Conservation (phyloP, 345 rosid species). For the Citrus hindsii region DNA sequence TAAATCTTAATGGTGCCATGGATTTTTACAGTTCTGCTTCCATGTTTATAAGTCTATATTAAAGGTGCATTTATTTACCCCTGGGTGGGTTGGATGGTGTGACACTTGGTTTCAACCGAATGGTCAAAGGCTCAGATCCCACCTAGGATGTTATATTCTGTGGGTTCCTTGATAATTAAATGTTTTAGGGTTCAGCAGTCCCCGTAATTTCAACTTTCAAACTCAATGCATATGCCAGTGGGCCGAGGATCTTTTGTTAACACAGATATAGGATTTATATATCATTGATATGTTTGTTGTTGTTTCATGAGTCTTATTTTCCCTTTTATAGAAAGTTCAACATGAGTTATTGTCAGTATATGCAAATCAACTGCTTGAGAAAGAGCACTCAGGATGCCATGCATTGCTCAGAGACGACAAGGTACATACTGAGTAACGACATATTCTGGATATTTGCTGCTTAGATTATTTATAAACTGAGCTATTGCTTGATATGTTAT, state of each 20-base stretch:
- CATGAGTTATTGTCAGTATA: slow-evolving; percentile 40
- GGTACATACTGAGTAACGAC: slow-evolving; percentile 29
- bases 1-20: neutral
- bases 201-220: neutral
- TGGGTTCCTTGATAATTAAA: neutral
- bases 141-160: neutral
- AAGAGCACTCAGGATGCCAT: slow-evolving; percentile 58
- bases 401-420: slow-evolving; percentile 75
- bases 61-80: neutral
- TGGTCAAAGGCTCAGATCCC: neutral
- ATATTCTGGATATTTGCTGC: slow-evolving; percentile 5
- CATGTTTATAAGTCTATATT: neutral
- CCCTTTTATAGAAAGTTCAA: slow-evolving; percentile 48
- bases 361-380: slow-evolving; percentile 52
- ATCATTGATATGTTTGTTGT: neutral
- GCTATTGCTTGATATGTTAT: neutral
- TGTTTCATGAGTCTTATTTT: neutral
- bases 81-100: neutral
- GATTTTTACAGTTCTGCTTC: neutral
- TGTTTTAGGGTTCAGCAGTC: neutral
- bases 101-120: neutral
- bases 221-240: neutral
- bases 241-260: neutral
- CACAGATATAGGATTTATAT: too few species aligned
- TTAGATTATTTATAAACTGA: neutral